Conservation (phyloP, 345 rosid genomes). For the Odontarrhena argentea region DNA sequence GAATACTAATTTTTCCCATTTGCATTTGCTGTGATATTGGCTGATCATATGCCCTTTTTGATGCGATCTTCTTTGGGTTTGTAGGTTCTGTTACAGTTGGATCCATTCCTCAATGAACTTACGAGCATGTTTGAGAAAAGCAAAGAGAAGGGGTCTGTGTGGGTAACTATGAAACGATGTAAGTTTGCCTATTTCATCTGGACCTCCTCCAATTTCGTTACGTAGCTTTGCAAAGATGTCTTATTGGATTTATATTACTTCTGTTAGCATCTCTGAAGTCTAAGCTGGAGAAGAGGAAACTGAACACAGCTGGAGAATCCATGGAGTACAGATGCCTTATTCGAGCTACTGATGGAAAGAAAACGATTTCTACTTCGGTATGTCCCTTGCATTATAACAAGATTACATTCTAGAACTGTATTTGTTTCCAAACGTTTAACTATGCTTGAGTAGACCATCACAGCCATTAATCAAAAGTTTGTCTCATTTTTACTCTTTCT, state of each 20-base stretch:
- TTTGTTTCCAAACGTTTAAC: neutral
- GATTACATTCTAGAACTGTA: neutral
- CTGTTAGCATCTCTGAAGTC: conserved; percentile 76
- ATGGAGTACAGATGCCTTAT: conserved; percentile 85
- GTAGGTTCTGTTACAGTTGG: conserved; percentile 76
- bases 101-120: conserved; percentile 90
- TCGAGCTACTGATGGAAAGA: conserved; percentile 87
- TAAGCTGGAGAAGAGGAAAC: conserved; percentile 72
- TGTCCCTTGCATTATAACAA: conserved; percentile 18
- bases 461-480: neutral
- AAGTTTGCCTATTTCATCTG: conserved; percentile 20
- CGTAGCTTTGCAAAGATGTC: neutral
- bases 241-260: conserved; percentile 6
- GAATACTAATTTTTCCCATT: neutral
- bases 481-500: neutral
- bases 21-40: conserved; percentile 11
- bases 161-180: conserved; percentile 98
- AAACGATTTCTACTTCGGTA: conserved; percentile 84
- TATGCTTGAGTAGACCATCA: neutral
- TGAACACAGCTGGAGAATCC: conserved; percentile 57
- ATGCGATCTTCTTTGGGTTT: neutral
- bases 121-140: conserved; percentile 85
- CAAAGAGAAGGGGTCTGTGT: conserved; percentile 79
- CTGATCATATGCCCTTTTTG: conserved; percentile 5
- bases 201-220: neutral